These are phyloP conservation scores for Vigna nakashimae DNA, from an alignment of 306 rosid species.

Conservation along the genomic window DNA sequence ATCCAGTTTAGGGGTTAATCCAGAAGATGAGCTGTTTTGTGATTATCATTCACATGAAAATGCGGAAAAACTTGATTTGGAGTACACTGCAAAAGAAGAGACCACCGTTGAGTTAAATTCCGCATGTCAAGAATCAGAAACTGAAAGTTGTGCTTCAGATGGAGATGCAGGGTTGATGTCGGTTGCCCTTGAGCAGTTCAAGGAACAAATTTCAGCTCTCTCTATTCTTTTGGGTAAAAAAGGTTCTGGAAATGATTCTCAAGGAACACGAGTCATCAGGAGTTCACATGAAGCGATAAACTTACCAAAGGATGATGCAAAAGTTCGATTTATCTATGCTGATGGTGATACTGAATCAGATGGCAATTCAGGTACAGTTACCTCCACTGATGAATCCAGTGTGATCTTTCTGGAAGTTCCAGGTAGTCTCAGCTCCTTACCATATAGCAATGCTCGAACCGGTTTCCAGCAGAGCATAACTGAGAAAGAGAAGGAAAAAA, in stretches of 20 bases:
- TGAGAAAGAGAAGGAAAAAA: conserved; percentile 51
- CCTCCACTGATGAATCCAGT: conserved; percentile 44
- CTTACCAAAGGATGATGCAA: conserved; percentile 34
- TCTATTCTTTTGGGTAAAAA: conserved; percentile 48
- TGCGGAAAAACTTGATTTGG: conserved; percentile 31
- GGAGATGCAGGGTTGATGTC: conserved; percentile 42
- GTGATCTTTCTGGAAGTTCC: conserved; percentile 36
- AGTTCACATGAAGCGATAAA: conserved; percentile 37
- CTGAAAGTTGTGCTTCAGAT: conserved; percentile 37
- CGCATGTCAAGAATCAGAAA: conserved; percentile 33
- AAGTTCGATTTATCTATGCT: conserved; percentile 31
- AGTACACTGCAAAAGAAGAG: conserved; percentile 23
- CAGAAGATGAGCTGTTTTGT: conserved; percentile 33
- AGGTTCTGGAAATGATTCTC: conserved; percentile 43
- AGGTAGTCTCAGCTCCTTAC: conserved; percentile 42
- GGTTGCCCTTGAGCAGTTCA: conserved; percentile 47
- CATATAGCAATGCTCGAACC: conserved; percentile 25
- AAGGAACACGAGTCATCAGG: conserved; percentile 20
- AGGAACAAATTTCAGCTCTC: conserved; percentile 52
- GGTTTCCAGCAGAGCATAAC: conserved; percentile 36
- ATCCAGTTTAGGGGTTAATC: conserved; percentile 29
- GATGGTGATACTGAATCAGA: conserved; percentile 37
- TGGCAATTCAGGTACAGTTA: conserved; percentile 39
- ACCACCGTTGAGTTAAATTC: conserved; percentile 29
- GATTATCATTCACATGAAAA: conserved; percentile 31